These are phyloP conservation scores for Cucumis hystrix DNA, from an alignment of 306 rosid species.

Conservation along the genomic window DNA sequence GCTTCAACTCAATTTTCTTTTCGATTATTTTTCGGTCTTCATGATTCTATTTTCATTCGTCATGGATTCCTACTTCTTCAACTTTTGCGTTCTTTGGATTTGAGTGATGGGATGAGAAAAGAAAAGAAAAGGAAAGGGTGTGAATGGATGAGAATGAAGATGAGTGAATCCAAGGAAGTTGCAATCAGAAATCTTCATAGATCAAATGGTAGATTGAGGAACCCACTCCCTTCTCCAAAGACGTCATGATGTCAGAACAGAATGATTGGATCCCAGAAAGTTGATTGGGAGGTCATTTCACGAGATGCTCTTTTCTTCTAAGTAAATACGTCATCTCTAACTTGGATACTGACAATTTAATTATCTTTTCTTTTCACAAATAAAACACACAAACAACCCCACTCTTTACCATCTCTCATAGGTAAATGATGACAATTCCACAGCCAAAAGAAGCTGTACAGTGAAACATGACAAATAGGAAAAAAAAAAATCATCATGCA, in stretches of 20 bases:
- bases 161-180: slow-evolving; percentile 3
- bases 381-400: background rate
- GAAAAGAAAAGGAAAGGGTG: too few relatives aligned
- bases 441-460: background rate
- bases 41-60: too few relatives aligned
- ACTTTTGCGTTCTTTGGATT: too few relatives aligned
- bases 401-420: background rate
- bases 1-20: too few relatives aligned
- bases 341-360: background rate
- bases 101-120: too few relatives aligned
- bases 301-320: background rate
- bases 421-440: background rate
- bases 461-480: background rate
- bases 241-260: slow-evolving; percentile 3
- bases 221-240: background rate
- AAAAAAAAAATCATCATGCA: background rate
- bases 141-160: background rate
- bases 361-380: background rate
- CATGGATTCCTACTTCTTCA: too few relatives aligned
- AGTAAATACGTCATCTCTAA: background rate
- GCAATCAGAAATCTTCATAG: slow-evolving; percentile 1
- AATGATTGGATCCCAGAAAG: slow-evolving; percentile 1
- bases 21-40: too few relatives aligned
- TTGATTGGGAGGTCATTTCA: background rate
- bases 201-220: slow-evolving; percentile 4